A percentile compares a stretch with the other conserved stretches of the same genome.
phyloP scores from a whole-genome alignment of 257 asterid species.

The Echites panduratus region DNA sequence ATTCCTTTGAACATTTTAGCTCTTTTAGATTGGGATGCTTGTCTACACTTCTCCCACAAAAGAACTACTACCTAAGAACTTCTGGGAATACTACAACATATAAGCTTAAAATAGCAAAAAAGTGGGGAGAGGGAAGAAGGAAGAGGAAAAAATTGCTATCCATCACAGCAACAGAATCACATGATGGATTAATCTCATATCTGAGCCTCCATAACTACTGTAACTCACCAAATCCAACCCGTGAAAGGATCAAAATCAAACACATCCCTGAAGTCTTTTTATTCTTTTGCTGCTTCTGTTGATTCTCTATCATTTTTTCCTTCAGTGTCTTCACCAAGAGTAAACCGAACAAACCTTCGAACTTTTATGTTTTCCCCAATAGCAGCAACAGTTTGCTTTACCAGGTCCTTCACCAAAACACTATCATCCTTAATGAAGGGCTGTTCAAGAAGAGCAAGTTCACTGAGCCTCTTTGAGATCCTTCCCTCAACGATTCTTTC shows the following conservation, averaged over 20 bases:
- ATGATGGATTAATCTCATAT: not conserved
- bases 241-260: not conserved
- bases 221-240: not conserved
- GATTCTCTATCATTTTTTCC: conserved; percentile 26
- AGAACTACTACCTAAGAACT: conserved; percentile 1
- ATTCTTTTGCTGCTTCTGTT: conserved; percentile 10
- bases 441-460: conserved; percentile 81
- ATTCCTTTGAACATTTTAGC: not conserved
- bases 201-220: not conserved
- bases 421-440: conserved; percentile 66
- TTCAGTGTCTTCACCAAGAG: conserved; percentile 57
- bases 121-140: not conserved
- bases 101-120: not conserved
- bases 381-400: conserved; percentile 86
- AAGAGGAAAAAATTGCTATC: not conserved
- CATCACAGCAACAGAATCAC: conserved; percentile 9
- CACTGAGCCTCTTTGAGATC: conserved; percentile 84
- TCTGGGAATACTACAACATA: conserved; percentile 1
- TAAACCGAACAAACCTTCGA: conserved; percentile 71
- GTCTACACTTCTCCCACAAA: not conserved
- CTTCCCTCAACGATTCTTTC: conserved; percentile 88
- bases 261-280: not conserved
- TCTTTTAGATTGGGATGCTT: not conserved
- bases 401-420: conserved; percentile 76
- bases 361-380: conserved; percentile 92